Base-by-base conservation (phyloP, 2,329 filamentous ascomycete genomes). In the Talaromyces piceae region DNA sequence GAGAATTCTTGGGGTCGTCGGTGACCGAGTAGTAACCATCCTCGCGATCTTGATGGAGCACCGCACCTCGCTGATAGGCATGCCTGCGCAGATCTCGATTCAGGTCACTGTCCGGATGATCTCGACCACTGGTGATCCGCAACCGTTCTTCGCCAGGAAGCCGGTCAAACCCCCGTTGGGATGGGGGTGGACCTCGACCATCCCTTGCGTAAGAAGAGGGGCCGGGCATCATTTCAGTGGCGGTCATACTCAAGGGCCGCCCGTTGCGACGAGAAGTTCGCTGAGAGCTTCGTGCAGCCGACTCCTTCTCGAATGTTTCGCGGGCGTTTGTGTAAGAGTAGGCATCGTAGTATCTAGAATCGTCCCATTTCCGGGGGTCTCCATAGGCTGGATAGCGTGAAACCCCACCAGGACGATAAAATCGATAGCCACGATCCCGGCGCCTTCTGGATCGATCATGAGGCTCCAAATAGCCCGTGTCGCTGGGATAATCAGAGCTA, bases 21-120 rank as follows among this genome's bases (percentile, higher is more conserved):
- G 66, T 66, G 54, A 72, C 66, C 5, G 66, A 63, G 41, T 63
- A 71, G 57, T 67, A 73, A 37, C 60, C 72, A 49, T 70, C 67
- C 41, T 76, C 74, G 9, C 65, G 63, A 16, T 73, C 72, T 54
- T 78, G 77, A 55, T 78, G 75, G 4, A 78, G 63, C 3, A 74
- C 67, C 11, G 73, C 66, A 28, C 70, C 66, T 52, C 70, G 70
- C 41, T 72, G 73, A 26, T 69, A 70, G 9, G 72, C 62, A 37
- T 53, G 64, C 53, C 56, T 69, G 46, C 55, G 66, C 13, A 73
- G 67, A 9, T 74, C 66, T 50, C 73, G 28, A 63, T 58, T 45
- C 4, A 56, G 51, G 37, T 66, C 67, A 44, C 55, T 70, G 61
- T 60, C 59, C 22, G 54, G 52, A n/a, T 41, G 49, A 20, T 46